phyloP scores from a whole-genome alignment of 140 eudicot species.

The Senecio squalidus region DNA sequence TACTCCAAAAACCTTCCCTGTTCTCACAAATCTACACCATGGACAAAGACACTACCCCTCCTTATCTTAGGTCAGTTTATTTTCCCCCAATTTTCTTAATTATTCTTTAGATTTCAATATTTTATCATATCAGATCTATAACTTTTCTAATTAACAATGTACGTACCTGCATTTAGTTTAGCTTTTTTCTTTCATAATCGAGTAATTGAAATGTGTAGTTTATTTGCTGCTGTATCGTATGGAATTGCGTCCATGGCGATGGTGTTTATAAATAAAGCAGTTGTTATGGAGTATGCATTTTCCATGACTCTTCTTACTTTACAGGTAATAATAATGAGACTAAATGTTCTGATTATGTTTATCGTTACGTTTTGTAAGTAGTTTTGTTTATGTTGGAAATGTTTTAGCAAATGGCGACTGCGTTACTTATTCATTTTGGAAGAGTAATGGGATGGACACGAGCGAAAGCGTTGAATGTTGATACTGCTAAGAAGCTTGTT shows the following conservation, averaged over 20 bases:
- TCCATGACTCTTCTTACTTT: slow-evolving; percentile 6
- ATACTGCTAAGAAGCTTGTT: slow-evolving; percentile 72
- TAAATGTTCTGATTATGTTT: not conserved
- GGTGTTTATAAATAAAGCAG: slow-evolving; percentile 10
- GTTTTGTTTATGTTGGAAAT: not conserved
- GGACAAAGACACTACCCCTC: slow-evolving; percentile 34
- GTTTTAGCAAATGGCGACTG: slow-evolving; percentile 82
- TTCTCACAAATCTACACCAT: slow-evolving; percentile 1
- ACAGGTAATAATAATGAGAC: not conserved
- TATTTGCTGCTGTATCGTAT: slow-evolving; percentile 8
- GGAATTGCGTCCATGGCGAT: slow-evolving; percentile 14
- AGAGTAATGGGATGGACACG: slow-evolving; percentile 76
- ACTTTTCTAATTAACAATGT: not conserved
- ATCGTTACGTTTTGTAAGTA: not conserved
- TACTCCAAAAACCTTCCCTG: not conserved
- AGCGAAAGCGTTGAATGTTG: slow-evolving; percentile 65
- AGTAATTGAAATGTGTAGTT: slow-evolving; percentile 3
- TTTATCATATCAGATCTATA: not conserved
- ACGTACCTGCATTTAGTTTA: not conserved
- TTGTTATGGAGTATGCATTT: slow-evolving; percentile 9
- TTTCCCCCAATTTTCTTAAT: not conserved
- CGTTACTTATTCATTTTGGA: slow-evolving; percentile 80
- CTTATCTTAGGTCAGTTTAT: slow-evolving; percentile 30
- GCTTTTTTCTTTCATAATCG: not conserved
- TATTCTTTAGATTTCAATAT: not conserved